A percentile compares a stretch with the other conserved stretches of the same genome.
Evolutionary conservation across 371 early-diverging fungal genomes (phyloP).

Genomic region (Haplosporangium sp.): DNA sequence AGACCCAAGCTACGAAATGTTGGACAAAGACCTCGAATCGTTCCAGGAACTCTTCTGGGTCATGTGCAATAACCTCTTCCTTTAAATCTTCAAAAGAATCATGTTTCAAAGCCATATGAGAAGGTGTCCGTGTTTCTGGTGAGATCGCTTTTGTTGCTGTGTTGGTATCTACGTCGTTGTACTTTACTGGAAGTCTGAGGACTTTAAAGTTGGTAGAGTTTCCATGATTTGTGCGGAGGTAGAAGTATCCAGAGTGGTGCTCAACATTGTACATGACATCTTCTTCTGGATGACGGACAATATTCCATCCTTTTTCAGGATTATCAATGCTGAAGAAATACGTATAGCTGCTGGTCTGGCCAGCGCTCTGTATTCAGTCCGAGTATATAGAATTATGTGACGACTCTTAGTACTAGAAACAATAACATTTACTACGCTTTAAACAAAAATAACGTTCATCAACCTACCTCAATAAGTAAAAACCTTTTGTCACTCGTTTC

Average conservation of each 20-base stretch:
- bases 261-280: slow-evolving; percentile 59
- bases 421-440: not conserved
- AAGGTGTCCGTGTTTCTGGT: not conserved
- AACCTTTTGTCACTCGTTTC: slow-evolving; percentile 39
- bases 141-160: not conserved
- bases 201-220: slow-evolving; percentile 55
- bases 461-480: slow-evolving; percentile 39
- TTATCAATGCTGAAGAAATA: slow-evolving; percentile 32
- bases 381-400: not conserved
- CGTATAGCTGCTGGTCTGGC: slow-evolving; percentile 29
- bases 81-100: not conserved
- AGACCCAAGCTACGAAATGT: slow-evolving; percentile 61
- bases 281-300: slow-evolving; percentile 20
- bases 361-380: slow-evolving; percentile 23
- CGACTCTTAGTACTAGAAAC: not conserved
- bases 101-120: not conserved
- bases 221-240: slow-evolving; percentile 58
- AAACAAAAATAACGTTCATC: not conserved
- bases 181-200: slow-evolving; percentile 33
- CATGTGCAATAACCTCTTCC: slow-evolving; percentile 25
- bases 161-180: not conserved
- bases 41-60: slow-evolving; percentile 52
- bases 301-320: slow-evolving; percentile 29
- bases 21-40: slow-evolving; percentile 57
- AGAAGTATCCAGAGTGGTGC: slow-evolving; percentile 58